phyloP scores from a whole-genome alignment of 768 basidiomycete species.

The Phylloporus sp. region DNA sequence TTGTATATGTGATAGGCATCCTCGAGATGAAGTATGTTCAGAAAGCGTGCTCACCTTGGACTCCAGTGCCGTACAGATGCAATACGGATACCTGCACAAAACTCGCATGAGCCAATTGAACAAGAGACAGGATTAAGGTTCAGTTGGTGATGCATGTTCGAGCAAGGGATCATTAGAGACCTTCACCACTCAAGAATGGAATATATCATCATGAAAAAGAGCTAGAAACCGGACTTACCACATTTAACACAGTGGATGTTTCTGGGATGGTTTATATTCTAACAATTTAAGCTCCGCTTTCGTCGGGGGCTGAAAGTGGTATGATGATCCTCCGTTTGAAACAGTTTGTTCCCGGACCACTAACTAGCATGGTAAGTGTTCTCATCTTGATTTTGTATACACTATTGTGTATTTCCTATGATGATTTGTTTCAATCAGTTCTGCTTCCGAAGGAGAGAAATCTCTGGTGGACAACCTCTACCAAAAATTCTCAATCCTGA shows the following conservation, averaged over 20 bases:
- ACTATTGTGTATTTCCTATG: constrained; percentile 23
- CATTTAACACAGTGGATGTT: too few species aligned
- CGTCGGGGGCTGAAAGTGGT: constrained; percentile 29
- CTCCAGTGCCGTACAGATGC: not conserved
- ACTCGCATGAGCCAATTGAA: not conserved
- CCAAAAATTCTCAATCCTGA: constrained; percentile 53
- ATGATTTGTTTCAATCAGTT: constrained; percentile 62
- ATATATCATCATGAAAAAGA: constrained; percentile 55
- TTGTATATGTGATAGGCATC: constrained; percentile 59
- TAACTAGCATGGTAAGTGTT: constrained; percentile 11
- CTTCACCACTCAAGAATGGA: constrained; percentile 76
- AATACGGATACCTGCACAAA: not conserved
- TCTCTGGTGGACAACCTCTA: constrained; percentile 70
- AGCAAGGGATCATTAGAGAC: constrained; percentile 64
- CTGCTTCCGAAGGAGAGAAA: constrained; percentile 79
- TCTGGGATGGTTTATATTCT: not conserved
- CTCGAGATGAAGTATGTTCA: constrained; percentile 21
- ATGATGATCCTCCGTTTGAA: not conserved
- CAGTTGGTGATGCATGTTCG: constrained; percentile 73
- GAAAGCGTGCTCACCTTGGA: constrained; percentile 8
- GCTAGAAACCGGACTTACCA: constrained; percentile 32
- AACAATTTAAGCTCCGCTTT: constrained; percentile 13
- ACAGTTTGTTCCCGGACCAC: not conserved
- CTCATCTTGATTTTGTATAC: not conserved
- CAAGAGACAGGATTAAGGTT: constrained; percentile 30